Base-by-base conservation (phyloP, 805 yeast genomes). In the Candida maesae region DNA sequence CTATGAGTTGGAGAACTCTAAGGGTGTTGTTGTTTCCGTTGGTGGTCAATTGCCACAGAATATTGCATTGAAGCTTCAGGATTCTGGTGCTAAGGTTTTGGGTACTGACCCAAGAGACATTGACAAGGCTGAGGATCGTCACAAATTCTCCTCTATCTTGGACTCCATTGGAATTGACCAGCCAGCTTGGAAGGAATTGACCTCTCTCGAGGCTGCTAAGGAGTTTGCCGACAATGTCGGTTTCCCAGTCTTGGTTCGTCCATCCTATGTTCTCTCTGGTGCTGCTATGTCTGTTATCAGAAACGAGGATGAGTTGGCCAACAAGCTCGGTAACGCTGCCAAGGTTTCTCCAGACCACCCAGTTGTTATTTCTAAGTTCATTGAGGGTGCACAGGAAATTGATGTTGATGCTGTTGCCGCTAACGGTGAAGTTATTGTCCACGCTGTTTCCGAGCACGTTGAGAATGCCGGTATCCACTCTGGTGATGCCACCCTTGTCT, bases 401-500 rank as follows among this genome's bases (percentile, higher is more conserved):
- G 99, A 91, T 66, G 85, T 91, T 55, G 99, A 91, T 70, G 98
- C 89, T 46, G 99, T 91, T 59, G 98, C 98, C 33, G 69, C 78
- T 55, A 74, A 89, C 42, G 99, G 99, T 57, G 67, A 79, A 57
- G 87, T 91, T 41, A 68, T 91, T 38, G 95, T 91, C 44, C 99
- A 91, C 65, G 98, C 96, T 45, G 85, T 91, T 45, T 86, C 96
- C 50, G 99, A 93, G 67, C 99, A 91, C 65, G 95, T 90, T 59
- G 99, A 91, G 70, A 89, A 90, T 59, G 99, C 99, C 9, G 99
- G 99, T 74, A 84, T 93, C 44, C 99, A 91, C 70, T 90, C 97
- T 38, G 99, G 99, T 66, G 99, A 91, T 68, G 99, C 99, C 40
- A 89, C 98, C 23, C 78, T 91, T 59, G 81, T 91, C 37, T 74